Evolutionary conservation across 108 stramenopile genomes (phyloP).

Genomic region (Skeletonema grethae): DNA sequence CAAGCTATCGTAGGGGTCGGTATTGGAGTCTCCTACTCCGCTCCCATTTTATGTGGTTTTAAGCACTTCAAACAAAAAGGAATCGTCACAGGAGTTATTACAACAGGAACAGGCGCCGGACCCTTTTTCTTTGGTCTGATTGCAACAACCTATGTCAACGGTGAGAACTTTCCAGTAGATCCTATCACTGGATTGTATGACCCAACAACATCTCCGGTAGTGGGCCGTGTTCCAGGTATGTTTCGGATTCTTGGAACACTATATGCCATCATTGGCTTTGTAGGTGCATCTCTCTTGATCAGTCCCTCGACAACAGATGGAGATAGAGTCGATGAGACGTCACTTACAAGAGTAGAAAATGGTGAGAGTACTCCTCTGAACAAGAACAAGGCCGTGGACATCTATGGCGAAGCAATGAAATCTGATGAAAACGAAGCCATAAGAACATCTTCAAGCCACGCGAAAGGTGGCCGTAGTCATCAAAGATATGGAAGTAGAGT

Average conservation of each 20-base stretch:
- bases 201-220: constrained; percentile 37
- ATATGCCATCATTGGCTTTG: constrained; percentile 41
- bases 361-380: constrained; percentile 25
- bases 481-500: constrained; percentile 46
- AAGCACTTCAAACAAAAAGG: constrained; percentile 50
- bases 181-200: constrained; percentile 40
- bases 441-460: neutral
- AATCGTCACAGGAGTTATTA: constrained; percentile 47
- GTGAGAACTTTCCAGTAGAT: constrained; percentile 45
- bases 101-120: constrained; percentile 47
- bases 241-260: constrained; percentile 22
- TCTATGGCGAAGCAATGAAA: constrained; percentile 19
- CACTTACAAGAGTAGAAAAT: constrained; percentile 5
- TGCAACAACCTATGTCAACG: constrained; percentile 50
- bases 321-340: constrained; percentile 4
- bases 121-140: constrained; percentile 43
- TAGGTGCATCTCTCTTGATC: constrained; percentile 43
- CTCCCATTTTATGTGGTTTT: constrained; percentile 46
- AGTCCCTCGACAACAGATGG: constrained; percentile 17
- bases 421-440: neutral
- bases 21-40: constrained; percentile 48
- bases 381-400: constrained; percentile 10
- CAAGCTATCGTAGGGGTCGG: constrained; percentile 45
- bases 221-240: constrained; percentile 45
- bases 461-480: constrained; percentile 26